Evolutionary conservation across 192 early-diverging fungal genomes (phyloP), one percentile per base, ranked within the genome.

Genomic region (Coemansia sp.): DNA sequence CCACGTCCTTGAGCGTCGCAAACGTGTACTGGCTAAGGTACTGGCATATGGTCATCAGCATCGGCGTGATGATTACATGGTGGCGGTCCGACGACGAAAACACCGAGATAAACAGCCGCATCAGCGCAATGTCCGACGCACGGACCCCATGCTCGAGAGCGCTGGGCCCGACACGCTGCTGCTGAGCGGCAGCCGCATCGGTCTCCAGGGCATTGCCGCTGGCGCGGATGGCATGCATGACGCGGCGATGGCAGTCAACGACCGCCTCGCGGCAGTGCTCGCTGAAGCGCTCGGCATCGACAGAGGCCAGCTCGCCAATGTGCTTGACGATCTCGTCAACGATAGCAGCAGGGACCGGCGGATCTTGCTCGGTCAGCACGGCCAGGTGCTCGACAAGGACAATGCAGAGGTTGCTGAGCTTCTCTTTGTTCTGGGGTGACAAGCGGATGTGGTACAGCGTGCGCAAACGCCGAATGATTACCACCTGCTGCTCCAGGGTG

Each of bases 51-150:
- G 89, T 67, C 3, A 94, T 53, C 42, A 87, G 76, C 29, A 90
- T 81, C 10, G 94, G 95, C 2, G 94, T 97, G 5, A 89, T 77
- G 5, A 97, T 83, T 5, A 84, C 63, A 62, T 98, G 93, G 50
- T 83, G 80, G 30, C 87, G 83, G 83, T 98, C 96, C 0, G 94
- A 94, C n/a, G 90, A 83, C 2, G 96, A 93, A 66, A 91, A 96
- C 8, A 97, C 70, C 26, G 84, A 79, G 1, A 79, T 82, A 39
- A 95, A 60, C 23, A 87, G 50, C 24, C 85, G 81, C 43, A 95
- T 66, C 35, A 83, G 63, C 20, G 83, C 73, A 25, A 95, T 36
- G 26, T 87, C 83, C 18, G 81, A 78, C 8, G 74, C 57, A 9
- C 70, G 64, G 5, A 83, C 76, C 51, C 80, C 82, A 18, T 50